phyloP scores from a whole-genome alignment of 768 basidiomycete species.

The Gelatoporia subvermispora region DNA sequence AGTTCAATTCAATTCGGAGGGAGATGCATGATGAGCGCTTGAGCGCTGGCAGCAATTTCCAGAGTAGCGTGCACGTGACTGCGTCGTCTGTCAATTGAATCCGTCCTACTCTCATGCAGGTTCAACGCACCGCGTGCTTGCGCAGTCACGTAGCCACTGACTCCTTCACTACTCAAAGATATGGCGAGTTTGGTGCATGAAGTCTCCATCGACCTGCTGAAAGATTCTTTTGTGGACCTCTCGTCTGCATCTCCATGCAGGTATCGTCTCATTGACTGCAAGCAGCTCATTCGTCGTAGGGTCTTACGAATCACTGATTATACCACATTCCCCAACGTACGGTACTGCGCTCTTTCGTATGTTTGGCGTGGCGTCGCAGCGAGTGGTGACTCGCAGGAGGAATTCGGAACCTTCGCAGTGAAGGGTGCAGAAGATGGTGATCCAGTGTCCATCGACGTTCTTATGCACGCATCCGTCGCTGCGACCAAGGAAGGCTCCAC shows the following conservation, averaged over 20 bases:
- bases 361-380: constrained; percentile 10
- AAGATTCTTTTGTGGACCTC: too few species aligned
- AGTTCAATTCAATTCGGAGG: too few species aligned
- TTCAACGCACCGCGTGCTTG: too few species aligned
- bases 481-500: background rate
- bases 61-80: too few species aligned
- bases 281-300: background rate
- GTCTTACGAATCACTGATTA: constrained; percentile 5
- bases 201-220: too few species aligned
- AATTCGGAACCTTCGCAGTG: constrained; percentile 1
- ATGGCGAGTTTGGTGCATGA: too few species aligned
- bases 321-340: constrained; percentile 1
- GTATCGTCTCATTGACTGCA: constrained; percentile 8
- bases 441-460: constrained; percentile 4
- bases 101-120: too few species aligned
- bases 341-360: constrained; percentile 10
- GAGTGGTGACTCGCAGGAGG: background rate
- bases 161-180: too few species aligned
- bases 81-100: too few species aligned
- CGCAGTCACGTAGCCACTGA: too few species aligned
- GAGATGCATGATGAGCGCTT: too few species aligned
- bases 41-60: too few species aligned
- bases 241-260: background rate
- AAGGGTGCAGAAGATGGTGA: constrained; percentile 5
- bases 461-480: constrained; percentile 2